phyloP scores from a whole-genome alignment of 2,329 filamentous ascomycete species.

The Trichoderma breve region DNA sequence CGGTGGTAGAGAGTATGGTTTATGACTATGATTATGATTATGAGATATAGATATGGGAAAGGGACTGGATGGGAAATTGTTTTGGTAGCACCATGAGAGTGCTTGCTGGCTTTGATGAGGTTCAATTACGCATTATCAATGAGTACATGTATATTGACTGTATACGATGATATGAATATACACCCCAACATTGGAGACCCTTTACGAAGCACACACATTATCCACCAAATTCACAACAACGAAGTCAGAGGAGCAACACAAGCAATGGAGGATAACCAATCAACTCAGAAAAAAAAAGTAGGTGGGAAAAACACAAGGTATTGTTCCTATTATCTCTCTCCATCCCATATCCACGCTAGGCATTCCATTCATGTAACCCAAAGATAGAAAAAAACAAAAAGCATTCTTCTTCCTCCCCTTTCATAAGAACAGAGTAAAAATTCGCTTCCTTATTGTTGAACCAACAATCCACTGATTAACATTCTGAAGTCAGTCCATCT shows the following conservation, averaged over 20 bases:
- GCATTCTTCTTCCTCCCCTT: background rate
- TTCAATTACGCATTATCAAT: background rate
- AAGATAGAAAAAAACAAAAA: background rate
- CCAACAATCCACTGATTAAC: background rate
- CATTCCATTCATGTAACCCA: slow-evolving; percentile 7
- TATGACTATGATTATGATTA: background rate
- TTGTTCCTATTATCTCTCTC: background rate
- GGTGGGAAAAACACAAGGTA: background rate
- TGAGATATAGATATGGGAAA: background rate
- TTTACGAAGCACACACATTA: background rate
- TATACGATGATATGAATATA: background rate
- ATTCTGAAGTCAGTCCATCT: background rate
- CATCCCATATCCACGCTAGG: slow-evolving; percentile 7
- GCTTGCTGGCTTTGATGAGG: background rate
- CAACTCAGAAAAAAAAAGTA: background rate
- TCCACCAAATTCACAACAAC: background rate
- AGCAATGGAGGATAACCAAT: background rate
- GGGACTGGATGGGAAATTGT: background rate
- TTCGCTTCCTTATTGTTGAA: background rate
- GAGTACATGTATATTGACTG: background rate
- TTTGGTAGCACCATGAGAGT: background rate
- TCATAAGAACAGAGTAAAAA: background rate
- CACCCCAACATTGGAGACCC: background rate
- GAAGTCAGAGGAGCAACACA: background rate
- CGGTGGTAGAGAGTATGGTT: slow-evolving; percentile 35